Base-by-base conservation (phyloP, 1,284 basidiomycete species). In the Peniophora sp. region DNA sequence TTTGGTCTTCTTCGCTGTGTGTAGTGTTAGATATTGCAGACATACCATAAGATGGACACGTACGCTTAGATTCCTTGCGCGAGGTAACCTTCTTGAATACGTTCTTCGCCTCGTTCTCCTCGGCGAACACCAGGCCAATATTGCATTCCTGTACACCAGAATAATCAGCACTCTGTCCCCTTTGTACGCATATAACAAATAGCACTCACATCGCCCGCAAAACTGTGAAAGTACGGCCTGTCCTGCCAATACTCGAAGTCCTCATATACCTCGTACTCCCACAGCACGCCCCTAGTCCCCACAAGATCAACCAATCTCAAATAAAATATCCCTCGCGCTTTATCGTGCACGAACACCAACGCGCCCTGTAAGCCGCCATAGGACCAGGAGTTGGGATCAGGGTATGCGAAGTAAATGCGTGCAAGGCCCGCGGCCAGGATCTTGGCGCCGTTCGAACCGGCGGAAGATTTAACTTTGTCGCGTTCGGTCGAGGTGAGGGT, bases 261-360 rank as follows among this genome's bases (percentile, higher is more conserved):
- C 36, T 89, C 80, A 58, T 95, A 97, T 2, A 97, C 68, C 64
- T 97, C 94, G 60, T 97, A 92, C 56, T 94, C 85, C 96, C 96
- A 99, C 43, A 95, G 83, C 25, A 95, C 79, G 10, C 93, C 94
- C 48, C 91, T 72, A 1, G 89, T 92, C 12, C 92, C 89, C 61
- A 73, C 70, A 24, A 95, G 64, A 66, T 96, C 93, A 2, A 97
- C 86, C 45, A 97, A 71, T 62, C 82, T 81, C 63, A 95, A 81
- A 63, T 76, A 77, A 44, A 83, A 73, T 2, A 76, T 74, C 25
- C 77, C 78, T 53, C 73, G 78, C 2, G 71, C 69, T 52, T 75
- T 80, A 64, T 92, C 85, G 27, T 75, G 69, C 24, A 79, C 77
- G 58, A 95, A 80, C 1, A 83, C 83, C 16, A 97, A 69, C 9